Evolutionary conservation across 179 eudicot species (phyloP), one percentile per base, ranked within the genome.

Genomic region (Spinacia oleracea): DNA sequence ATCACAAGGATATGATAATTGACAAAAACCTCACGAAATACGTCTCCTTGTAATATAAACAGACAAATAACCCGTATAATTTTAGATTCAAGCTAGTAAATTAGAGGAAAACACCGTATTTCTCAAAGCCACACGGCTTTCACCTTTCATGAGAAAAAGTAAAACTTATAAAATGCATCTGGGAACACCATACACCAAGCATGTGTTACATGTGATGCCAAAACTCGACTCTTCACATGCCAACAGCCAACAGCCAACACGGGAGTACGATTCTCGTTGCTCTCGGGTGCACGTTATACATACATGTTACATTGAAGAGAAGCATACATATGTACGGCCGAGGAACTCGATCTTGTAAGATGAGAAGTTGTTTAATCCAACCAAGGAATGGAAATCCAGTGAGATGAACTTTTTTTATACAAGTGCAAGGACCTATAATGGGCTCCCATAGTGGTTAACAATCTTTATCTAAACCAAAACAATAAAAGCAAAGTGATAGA

Each of bases 341-440:
- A 9, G 27, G 15, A 21, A 56, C 68, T 29, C 42, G 9, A 67
- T 67, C 7, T 38, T 67, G 16, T 21, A 21, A 40, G 50, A 9
- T 10, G 1, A 8, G 72, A 67, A n/a, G 27, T 67, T 9, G 29
- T 38, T 38, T 67, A 40, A 6, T 5, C 35, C n/a, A 7, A 66
- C 42, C 45, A 70, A 34, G 73, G 45, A 70, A 45, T 45, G 73
- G 34, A 45, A 45, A 46, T 70, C 55, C 34, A 70, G 11, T 45
- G 25, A 18, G 73, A 70, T 5, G 56, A 70, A 70, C 7, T 5
- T 45, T 10, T n/a, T n/a, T n/a, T n/a, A n/a, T n/a, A n/a, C n/a
- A n/a, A n/a, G n/a, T n/a, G n/a, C n/a, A n/a, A n/a, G n/a, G n/a
- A 60, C 75, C 75, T 16, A 72, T 72, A 20, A 72, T 72, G 5